phyloP scores from a whole-genome alignment of 73 alveolate genomes.

The Uronychia setigera region DNA sequence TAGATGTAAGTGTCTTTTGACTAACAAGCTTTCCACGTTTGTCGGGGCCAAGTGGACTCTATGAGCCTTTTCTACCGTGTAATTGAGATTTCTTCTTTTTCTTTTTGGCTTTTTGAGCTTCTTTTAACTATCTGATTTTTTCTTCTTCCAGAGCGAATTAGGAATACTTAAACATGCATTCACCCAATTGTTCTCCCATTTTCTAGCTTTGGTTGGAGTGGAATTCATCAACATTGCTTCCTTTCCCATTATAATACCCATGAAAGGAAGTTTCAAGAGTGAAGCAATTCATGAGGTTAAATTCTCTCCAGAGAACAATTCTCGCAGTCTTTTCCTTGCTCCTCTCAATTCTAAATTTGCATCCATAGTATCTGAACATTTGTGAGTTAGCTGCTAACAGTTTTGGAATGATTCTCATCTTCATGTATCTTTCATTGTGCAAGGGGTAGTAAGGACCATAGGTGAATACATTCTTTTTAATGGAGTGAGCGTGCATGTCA shows the following conservation, averaged over 20 bases:
- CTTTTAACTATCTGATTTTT: slow-evolving; percentile 20
- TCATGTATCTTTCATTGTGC: slow-evolving; percentile 39
- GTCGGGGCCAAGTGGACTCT: neutral
- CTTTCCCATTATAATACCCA: slow-evolving; percentile 35
- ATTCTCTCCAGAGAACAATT: slow-evolving; percentile 67
- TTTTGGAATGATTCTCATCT: slow-evolving; percentile 63
- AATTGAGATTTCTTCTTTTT: neutral
- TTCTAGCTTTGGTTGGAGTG: neutral
- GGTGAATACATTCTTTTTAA: slow-evolving; percentile 7
- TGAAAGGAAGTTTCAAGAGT: slow-evolving; percentile 67
- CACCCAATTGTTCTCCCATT: slow-evolving; percentile 30
- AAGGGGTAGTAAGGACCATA: slow-evolving; percentile 50
- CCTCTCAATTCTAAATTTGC: slow-evolving; percentile 52
- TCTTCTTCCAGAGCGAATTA: slow-evolving; percentile 35
- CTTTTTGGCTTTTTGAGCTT: neutral
- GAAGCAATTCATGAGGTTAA: slow-evolving; percentile 53
- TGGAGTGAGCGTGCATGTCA: slow-evolving; percentile 76
- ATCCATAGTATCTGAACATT: slow-evolving; percentile 59
- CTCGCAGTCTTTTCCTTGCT: slow-evolving; percentile 65
- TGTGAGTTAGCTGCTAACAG: slow-evolving; percentile 45
- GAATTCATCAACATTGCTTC: slow-evolving; percentile 29
- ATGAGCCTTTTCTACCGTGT: neutral
- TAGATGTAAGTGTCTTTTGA: neutral
- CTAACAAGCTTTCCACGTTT: neutral
- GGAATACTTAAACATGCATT: slow-evolving; percentile 15